phyloP scores from a whole-genome alignment of 257 asterid genomes.

The Cynanchum wilfordii region DNA sequence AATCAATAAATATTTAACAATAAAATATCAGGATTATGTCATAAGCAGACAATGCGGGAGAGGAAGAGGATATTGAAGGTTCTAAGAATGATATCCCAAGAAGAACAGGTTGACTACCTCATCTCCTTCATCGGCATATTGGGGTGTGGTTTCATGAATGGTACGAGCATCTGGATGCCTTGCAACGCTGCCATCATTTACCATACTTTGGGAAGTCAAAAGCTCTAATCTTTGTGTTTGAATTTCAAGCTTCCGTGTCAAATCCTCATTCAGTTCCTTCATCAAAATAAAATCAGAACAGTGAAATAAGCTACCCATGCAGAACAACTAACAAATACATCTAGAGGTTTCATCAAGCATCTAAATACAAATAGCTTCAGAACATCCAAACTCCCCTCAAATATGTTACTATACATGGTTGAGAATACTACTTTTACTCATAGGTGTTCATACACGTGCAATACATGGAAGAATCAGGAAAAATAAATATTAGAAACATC shows the following conservation, averaged over 20 bases:
- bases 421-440: background rate
- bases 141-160: slow-evolving; percentile 30
- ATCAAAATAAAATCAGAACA: slow-evolving; percentile 25
- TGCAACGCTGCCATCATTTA: slow-evolving; percentile 41
- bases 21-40: background rate
- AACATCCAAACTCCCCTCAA: background rate
- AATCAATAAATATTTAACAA: background rate
- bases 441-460: background rate
- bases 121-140: slow-evolving; percentile 97
- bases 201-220: slow-evolving; percentile 82
- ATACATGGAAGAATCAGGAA: background rate
- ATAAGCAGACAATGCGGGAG: background rate
- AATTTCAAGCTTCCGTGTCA: slow-evolving; percentile 78
- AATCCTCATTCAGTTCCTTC: slow-evolving; percentile 79
- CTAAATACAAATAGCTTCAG: background rate
- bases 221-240: slow-evolving; percentile 97
- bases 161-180: slow-evolving; percentile 46
- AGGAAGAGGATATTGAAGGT: background rate
- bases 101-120: slow-evolving; percentile 52
- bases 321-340: background rate
- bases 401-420: background rate
- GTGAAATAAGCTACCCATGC: slow-evolving; percentile 1
- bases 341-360: background rate
- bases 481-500: background rate
- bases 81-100: background rate